Base-by-base conservation (phyloP, 176 grass and related monocot species). In the Panicum miliaceum region DNA sequence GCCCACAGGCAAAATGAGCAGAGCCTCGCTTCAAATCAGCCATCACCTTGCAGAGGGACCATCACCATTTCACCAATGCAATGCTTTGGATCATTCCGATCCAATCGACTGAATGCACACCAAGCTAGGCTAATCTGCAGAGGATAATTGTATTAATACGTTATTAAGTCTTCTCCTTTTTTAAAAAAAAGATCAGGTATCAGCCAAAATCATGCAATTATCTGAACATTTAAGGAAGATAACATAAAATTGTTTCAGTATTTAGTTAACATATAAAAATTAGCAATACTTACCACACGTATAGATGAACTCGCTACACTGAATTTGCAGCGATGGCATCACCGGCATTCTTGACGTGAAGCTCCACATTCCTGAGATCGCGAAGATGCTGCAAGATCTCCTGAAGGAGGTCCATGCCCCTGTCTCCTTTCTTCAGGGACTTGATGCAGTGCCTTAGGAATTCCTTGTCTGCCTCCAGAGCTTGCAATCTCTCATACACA, bases 351-450 rank as follows among this genome's bases (percentile, higher is more conserved):
- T 68, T 96, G 15, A 85, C 91, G 42, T 86, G 89, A 70, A 94
- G 84, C 72, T 99, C 96, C 70, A 99, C 85, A 40, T 20, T 92
- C 58, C 88, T 87, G 47, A 99, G 90, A 62, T 99, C 93, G 43
- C 97, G 93, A 41, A 99, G 92, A 76, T 99, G 93, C 74, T 99
- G 89, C 51, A 99, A 84, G 64, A 99, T 99, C 65, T 99, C 97
- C 43, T 92, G 86, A 82, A 99, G 90, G 85, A 99, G 92, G n/a
- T 92, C 42, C 88, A 96, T 86, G 57, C 97, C 97, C 73, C 80
- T 95, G 73, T 94, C 93, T 27, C 97, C 97, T 66, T 88, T 96
- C 53, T 96, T 96, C 78, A 99, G 85, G 20, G 97, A 99, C 72
- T 90, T 92, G 43, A 99, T 81, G 82, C 93, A 99, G 71, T 99